Base-by-base conservation (phyloP, 139 green algal genomes). In the Choricystis sp. region DNA sequence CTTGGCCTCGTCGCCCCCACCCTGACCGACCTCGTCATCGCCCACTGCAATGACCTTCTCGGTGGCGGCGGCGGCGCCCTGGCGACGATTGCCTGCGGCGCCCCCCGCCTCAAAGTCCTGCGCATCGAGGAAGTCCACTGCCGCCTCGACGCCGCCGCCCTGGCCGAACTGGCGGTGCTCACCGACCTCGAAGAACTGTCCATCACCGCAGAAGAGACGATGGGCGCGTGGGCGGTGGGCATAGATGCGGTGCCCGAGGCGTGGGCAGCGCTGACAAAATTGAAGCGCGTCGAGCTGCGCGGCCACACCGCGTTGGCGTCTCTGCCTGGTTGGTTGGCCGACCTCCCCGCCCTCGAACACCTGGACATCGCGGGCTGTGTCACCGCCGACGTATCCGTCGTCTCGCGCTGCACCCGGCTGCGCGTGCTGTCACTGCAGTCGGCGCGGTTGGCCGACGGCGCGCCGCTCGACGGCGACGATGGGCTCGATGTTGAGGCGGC, bases 41-140 rank as follows among this genome's bases (percentile, higher is more conserved):
- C 66, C 63, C 72, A 79, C 61, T 84, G 77, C 73, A 80, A 83
- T 62, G 78, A 84, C 66, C 60, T 80, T 24, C 73, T 83, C 23
- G 58, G 22, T 2, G 4, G 40, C 22, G 73, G 63, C 26, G 49
- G 48, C 22, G 64, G 67, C 25, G 60, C 64, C 2, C 62, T 76
- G n/a, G 56, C 52, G 19, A 69, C 67, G 1, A 68, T 79, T 1
- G 66, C 66, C 28, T 27, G 26, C 29, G 52, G 66, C 49, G n/a
- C 30, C 2, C 60, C 63, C 16, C 25, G 48, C 27, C 65, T 86
- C 59, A 63, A 65, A 4, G 5, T 52, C 9, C 73, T 86, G 48
- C 25, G 26, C 19, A 68, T 84, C 26, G 75, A 84, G 64, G 75
- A 72, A 48, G 60, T 83, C 52, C 76, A 79, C 27, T 80, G 71